Evolutionary conservation across 2,329 filamentous ascomycete genomes (phyloP), one percentile per base, ranked within the genome.

Genomic region (Claviceps maximensis): DNA sequence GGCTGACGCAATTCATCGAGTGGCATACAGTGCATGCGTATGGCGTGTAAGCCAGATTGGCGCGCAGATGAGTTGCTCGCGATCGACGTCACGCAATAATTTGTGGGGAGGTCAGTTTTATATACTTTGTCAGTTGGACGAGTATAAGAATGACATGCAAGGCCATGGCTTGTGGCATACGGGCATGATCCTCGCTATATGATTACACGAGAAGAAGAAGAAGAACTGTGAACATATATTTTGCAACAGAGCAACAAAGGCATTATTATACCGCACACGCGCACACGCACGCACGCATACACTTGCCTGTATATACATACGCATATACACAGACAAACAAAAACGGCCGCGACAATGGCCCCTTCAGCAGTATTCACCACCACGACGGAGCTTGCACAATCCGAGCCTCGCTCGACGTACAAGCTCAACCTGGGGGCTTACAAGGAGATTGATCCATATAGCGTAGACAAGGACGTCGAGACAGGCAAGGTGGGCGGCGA

Each of bases 391-490:
- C 53, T 56, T 36, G 15, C 31, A 33, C 31, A 38, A 15, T 17
- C 33, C 5, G 25, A 52, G 36, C 46, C 57, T 27, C 33, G n/a
- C 1, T 23, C 53, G 2, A 52, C 55, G 1, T 60, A 60, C 53
- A 64, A 59, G 54, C 52, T 65, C 17, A 55, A 61, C 19, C 54
- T 63, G 13, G 62, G 60, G 36, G 58, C 62, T 42, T 65, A 66
- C 59, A 66, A 66, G 56, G 63, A 65, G 36, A 60, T 65, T 42
- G 62, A 64, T n/a, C 45, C 56, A 13, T 56, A 56, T 4, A 53
- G 55, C 13, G 54, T 67, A 12, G 58, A 67, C 52, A 57, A 48
- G 31, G 63, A 61, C 7, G 53, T 59, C 8, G 64, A 67, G 53
- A 56, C 59, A 4, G 64, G 64, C 27, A 65, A 63, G 55, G 57